phyloP scores from a whole-genome alignment of 352 stramenopile species.

The Pythium guiyangense region DNA sequence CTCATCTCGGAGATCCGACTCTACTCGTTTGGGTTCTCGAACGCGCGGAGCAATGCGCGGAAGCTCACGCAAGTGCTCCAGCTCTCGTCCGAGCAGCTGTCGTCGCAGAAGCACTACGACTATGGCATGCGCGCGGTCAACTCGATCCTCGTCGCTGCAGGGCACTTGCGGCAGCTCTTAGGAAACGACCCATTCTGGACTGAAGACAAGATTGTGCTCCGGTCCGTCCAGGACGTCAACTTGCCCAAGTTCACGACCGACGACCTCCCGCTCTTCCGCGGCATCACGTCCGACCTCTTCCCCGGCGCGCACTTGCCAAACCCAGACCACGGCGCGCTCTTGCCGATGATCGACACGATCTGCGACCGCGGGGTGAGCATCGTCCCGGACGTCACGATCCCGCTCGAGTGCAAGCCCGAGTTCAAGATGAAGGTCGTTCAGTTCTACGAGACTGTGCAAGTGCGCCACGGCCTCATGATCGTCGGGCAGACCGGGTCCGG shows the following conservation, averaged over 20 bases:
- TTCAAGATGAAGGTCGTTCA: slow-evolving; percentile 91
- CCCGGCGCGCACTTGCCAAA: slow-evolving; percentile 83
- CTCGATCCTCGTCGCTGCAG: slow-evolving; percentile 92
- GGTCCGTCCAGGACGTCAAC: slow-evolving; percentile 93
- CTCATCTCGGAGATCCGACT: slow-evolving; percentile 93
- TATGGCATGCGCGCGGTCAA: slow-evolving; percentile 96
- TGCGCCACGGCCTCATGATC: slow-evolving; percentile 95
- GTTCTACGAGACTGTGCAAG: slow-evolving; percentile 94
- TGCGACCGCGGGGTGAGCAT: slow-evolving; percentile 64
- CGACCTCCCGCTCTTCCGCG: slow-evolving; percentile 91
- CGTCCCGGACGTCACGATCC: slow-evolving; percentile 48
- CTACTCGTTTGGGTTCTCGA: slow-evolving; percentile 91
- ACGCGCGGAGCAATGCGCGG: slow-evolving; percentile 85
- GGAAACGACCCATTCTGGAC: slow-evolving; percentile 86
- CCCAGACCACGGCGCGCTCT: slow-evolving; percentile 78
- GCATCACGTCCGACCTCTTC: slow-evolving; percentile 94
- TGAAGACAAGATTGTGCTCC: slow-evolving; percentile 91
- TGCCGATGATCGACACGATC: slow-evolving; percentile 80
- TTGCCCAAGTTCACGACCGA: slow-evolving; percentile 93
- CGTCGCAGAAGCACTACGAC: slow-evolving; percentile 94
- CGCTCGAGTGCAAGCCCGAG: slow-evolving; percentile 72
- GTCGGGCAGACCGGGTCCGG: slow-evolving; percentile 91
- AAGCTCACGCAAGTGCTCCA: slow-evolving; percentile 94
- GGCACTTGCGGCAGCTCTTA: slow-evolving; percentile 87
- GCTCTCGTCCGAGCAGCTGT: slow-evolving; percentile 92